phyloP scores from a whole-genome alignment of 2,329 filamentous ascomycete species.

The Kalmusia sp. region DNA sequence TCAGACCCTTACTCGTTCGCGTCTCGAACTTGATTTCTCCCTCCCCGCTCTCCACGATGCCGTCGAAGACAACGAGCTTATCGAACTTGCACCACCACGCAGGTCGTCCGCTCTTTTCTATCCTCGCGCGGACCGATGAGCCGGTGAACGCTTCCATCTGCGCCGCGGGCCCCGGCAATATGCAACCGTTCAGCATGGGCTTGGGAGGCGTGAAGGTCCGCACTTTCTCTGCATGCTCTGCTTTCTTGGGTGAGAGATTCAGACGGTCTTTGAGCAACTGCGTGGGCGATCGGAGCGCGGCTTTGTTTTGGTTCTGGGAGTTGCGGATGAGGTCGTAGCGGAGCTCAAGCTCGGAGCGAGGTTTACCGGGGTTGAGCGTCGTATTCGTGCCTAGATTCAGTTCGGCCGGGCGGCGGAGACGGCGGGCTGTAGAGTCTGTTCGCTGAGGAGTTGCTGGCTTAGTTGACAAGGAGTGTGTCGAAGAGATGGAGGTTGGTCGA shows the following conservation, averaged over 20 bases:
- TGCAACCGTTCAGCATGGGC: constrained; percentile 34
- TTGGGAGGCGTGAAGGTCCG: constrained; percentile 36
- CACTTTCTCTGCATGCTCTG: constrained; percentile 23
- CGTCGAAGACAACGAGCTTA: constrained; percentile 43
- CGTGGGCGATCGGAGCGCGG: constrained; percentile 40
- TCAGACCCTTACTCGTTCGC: constrained; percentile 39
- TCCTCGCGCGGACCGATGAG: constrained; percentile 34
- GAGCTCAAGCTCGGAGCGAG: constrained; percentile 40
- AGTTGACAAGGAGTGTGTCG: constrained; percentile 9
- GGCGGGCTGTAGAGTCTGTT: constrained; percentile 21
- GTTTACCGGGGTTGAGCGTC: constrained; percentile 18
- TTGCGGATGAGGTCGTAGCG: constrained; percentile 41
- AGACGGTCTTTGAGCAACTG: constrained; percentile 37
- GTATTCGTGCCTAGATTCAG: constrained; percentile 30
- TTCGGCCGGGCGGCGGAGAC: constrained; percentile 37
- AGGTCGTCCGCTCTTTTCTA: constrained; percentile 26
- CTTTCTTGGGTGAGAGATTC: constrained; percentile 29
- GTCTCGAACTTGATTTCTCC: constrained; percentile 26
- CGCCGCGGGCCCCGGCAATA: constrained; percentile 34
- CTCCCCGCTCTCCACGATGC: constrained; percentile 19
- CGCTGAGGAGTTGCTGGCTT: constrained; percentile 19
- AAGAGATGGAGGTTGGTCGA: constrained; percentile 17
- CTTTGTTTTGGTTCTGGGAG: constrained; percentile 36
- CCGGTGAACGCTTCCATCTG: constrained; percentile 32
- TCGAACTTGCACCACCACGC: constrained; percentile 47